A percentile compares a stretch with the other conserved stretches of the same genome.
These are phyloP conservation scores for Rubia tinctorum DNA, from an alignment of 305 asterid species.

Conservation along the genomic window DNA sequence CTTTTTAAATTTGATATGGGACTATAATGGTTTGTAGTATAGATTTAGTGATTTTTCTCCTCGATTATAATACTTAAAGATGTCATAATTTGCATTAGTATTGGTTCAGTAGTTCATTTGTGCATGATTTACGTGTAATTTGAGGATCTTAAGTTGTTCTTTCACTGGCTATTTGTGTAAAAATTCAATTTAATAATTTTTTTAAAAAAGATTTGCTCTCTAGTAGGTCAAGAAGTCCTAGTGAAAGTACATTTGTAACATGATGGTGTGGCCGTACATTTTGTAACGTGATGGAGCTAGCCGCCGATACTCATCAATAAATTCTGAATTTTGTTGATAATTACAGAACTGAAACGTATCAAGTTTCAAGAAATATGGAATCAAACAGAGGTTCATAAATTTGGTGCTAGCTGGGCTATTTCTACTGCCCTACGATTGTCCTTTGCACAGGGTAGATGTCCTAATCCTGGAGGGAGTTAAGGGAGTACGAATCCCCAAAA, in stretches of 20 bases:
- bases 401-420: constrained; percentile 1
- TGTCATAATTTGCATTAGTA: too few species aligned
- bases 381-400: background rate
- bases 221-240: background rate
- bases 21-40: too few species aligned
- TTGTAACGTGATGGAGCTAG: background rate
- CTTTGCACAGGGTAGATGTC: background rate
- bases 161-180: too few species aligned
- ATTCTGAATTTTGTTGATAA: background rate
- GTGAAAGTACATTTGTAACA: too few species aligned
- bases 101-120: too few species aligned
- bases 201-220: too few species aligned
- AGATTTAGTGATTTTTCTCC: too few species aligned
- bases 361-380: background rate
- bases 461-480: background rate
- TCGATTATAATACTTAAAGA: too few species aligned
- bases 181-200: too few species aligned
- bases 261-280: background rate
- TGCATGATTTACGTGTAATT: too few species aligned
- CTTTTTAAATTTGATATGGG: too few species aligned
- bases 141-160: too few species aligned
- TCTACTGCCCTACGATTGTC: background rate
- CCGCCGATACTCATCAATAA: constrained; percentile 12
- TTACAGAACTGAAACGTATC: background rate
- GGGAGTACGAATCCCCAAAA: constrained; percentile 23